phyloP scores from a whole-genome alignment of 164 flowering plant species.

The Piper betle region DNA sequence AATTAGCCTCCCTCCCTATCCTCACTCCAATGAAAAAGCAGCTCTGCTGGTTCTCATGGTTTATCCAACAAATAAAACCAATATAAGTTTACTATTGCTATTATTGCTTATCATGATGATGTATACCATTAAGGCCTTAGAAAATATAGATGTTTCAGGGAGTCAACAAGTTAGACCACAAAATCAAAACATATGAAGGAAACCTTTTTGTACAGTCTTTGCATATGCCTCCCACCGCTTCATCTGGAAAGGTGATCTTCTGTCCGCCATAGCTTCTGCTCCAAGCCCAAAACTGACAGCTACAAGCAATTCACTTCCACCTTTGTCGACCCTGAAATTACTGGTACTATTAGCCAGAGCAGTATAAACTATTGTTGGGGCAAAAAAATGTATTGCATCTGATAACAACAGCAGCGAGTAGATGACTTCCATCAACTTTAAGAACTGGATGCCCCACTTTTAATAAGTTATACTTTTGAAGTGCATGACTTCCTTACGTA shows the following conservation, averaged over 20 bases:
- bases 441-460: conserved; percentile 88
- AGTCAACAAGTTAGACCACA: neutral
- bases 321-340: conserved; percentile 62
- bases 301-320: conserved; percentile 79
- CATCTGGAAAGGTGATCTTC: conserved; percentile 60
- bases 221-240: conserved; percentile 94
- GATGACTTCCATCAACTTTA: conserved; percentile 80
- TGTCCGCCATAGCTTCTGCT: conserved; percentile 89
- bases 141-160: neutral
- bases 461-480: conserved; percentile 30
- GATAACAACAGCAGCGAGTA: conserved; percentile 81
- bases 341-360: neutral
- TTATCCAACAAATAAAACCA: too few relatives aligned
- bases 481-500: neutral
- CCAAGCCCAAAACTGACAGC: conserved; percentile 85
- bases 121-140: neutral
- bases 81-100: too few relatives aligned
- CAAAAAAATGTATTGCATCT: conserved; percentile 74
- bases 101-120: too few relatives aligned
- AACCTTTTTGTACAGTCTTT: conserved; percentile 74
- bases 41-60: too few relatives aligned
- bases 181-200: too few relatives aligned
- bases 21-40: too few relatives aligned
- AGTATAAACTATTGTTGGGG: conserved; percentile 37
- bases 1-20: too few relatives aligned